phyloP scores from a whole-genome alignment of 192 early-diverging fungal genomes.

The Lobosporangium transversale region DNA sequence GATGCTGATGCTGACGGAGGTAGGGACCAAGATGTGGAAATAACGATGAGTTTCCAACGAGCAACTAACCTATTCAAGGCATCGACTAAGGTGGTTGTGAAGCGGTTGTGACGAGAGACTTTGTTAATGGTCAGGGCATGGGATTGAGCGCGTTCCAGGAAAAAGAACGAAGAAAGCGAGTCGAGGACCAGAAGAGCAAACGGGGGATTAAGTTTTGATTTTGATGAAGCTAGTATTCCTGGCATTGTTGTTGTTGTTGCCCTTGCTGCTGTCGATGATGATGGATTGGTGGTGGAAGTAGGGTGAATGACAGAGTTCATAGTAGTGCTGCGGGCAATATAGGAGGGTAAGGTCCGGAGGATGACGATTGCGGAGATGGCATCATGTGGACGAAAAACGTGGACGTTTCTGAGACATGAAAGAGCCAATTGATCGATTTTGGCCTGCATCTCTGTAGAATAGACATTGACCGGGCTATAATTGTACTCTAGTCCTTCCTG shows the following conservation, averaged over 20 bases:
- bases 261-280: constrained; percentile 5
- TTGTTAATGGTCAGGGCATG: background rate
- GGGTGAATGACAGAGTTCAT: background rate
- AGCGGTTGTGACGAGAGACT: constrained; percentile 11
- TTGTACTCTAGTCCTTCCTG: background rate
- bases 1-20: constrained; percentile 3
- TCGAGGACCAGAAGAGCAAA: constrained; percentile 29
- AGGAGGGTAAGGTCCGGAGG: constrained; percentile 29
- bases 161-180: constrained; percentile 41
- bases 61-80: constrained; percentile 14
- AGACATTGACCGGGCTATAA: constrained; percentile 2
- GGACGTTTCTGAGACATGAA: constrained; percentile 31
- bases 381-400: constrained; percentile 39
- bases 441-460: constrained; percentile 5
- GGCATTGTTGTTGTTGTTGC: background rate
- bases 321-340: background rate
- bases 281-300: background rate
- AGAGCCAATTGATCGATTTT: constrained; percentile 23
- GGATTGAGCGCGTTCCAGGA: constrained; percentile 25
- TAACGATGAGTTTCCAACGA: constrained; percentile 26
- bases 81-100: constrained; percentile 14
- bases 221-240: background rate
- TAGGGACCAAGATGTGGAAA: constrained; percentile 33
- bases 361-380: constrained; percentile 27
- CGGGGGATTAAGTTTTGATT: constrained; percentile 10